Percentiles rank a stretch among this genome's conserved stretches.
phyloP scores from a whole-genome alignment of 2,329 filamentous ascomycete species.

The Sclerotinia spermophila region DNA sequence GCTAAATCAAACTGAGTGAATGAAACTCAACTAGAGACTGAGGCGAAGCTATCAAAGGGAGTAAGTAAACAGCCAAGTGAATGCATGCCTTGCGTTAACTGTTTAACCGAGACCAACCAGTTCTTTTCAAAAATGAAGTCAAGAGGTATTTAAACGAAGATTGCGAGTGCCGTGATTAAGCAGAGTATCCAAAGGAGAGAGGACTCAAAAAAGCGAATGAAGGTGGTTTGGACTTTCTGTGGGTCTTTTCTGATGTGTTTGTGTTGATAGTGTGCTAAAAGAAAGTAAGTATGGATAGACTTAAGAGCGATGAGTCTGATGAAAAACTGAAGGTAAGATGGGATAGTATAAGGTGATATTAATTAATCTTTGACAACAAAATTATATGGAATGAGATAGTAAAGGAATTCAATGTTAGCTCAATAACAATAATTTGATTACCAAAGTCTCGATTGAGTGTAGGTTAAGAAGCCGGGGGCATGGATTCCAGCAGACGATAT shows the following conservation, averaged over 20 bases:
- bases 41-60: neutral
- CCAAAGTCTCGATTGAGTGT: neutral
- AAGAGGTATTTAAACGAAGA: neutral
- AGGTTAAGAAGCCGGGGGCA: neutral
- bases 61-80: neutral
- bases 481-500: neutral
- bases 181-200: neutral
- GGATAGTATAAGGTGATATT: neutral
- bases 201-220: neutral
- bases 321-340: neutral
- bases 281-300: neutral
- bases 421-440: neutral
- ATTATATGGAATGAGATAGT: neutral
- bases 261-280: neutral
- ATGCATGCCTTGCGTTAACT: no score
- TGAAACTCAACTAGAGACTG: neutral
- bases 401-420: neutral
- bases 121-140: neutral
- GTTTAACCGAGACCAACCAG: neutral
- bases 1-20: neutral
- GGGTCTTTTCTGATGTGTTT: neutral
- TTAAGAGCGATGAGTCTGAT: neutral
- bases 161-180: neutral
- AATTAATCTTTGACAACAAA: neutral
- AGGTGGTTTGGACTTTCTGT: neutral